These are phyloP conservation scores for Oxyria digyna DNA, from an alignment of 148 eudicot genomes.

Conservation along the genomic window DNA sequence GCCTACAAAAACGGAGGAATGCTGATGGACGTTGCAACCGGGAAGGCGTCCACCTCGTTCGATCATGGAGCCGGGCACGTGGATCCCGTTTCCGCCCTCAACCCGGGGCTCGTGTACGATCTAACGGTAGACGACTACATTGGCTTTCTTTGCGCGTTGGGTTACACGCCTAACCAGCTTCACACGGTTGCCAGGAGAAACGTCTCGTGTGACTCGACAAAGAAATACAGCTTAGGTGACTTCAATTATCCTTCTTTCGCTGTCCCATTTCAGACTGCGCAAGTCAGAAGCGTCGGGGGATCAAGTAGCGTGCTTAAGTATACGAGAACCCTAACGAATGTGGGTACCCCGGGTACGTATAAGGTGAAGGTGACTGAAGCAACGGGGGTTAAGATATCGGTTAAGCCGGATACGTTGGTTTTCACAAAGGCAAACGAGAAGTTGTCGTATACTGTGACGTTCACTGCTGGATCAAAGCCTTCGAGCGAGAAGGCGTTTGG, in stretches of 20 bases:
- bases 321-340: constrained; percentile 68
- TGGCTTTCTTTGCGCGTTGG: constrained; percentile 41
- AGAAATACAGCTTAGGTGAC: constrained; percentile 24
- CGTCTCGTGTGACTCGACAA: constrained; percentile 25
- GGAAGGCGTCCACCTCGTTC: constrained; percentile 42
- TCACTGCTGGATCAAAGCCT: constrained; percentile 40
- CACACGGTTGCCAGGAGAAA: constrained; percentile 29
- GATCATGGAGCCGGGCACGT: constrained; percentile 62
- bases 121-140: constrained; percentile 33
- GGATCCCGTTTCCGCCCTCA: constrained; percentile 44
- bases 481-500: constrained; percentile 38
- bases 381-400: constrained; percentile 45
- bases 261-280: constrained; percentile 18
- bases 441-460: constrained; percentile 59
- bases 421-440: constrained; percentile 55
- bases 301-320: constrained; percentile 22
- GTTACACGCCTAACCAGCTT: constrained; percentile 33
- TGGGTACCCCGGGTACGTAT: constrained; percentile 58
- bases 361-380: constrained; percentile 34
- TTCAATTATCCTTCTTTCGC: constrained; percentile 60
- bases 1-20: constrained; percentile 31
- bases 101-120: constrained; percentile 55
- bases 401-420: constrained; percentile 48
- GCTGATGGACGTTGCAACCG: constrained; percentile 32
- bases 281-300: background rate